Base-by-base conservation (phyloP, 306 rosid genomes). In the Carpinus fangiana region DNA sequence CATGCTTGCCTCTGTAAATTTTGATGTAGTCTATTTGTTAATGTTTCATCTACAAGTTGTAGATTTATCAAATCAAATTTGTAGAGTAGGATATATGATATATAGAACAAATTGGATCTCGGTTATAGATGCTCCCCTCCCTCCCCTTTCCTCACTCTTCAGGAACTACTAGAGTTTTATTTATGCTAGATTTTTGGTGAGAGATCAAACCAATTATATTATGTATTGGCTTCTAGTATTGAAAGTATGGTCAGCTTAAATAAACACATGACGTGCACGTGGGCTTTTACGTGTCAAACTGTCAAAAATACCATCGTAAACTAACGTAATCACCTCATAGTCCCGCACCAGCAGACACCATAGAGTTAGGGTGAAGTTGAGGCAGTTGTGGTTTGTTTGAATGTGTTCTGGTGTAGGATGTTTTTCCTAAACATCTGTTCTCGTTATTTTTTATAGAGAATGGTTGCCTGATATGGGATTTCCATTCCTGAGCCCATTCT, bases 1-100 rank as follows among this genome's bases (percentile, higher is more conserved):
- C 62, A 43, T 13, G 26, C 75, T 52, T 43, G 51, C 55, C 66
- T 20, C 26, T 82, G 80, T 79, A 76, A 56, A 81, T 73, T 72
- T 65, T 78, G 41, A 8, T 18, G 43, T 38, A 66, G 71, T 54
- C 60, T 26, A 8, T 45, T 23, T 56, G 56, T 51, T 13, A 59
- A 16, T 41, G 70, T 66, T 52, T 68, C 36, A 56, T 26, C 12
- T 46, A 36, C 53, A 13, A 43, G 36, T 11, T 67, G 71, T 47
- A 47, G 73, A 36, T 69, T 57, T 74, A 20, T 31, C 34, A 21
- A 21, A 45, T 67, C 8, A 5, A 45, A 46, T 61, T 61, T 61
- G 18, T 61, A 28, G 12, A 34, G 45, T 70, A 46, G 31, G 62
- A 51, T 65, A 17, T 62, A 23, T 8, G 36, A 68, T 17, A 66